phyloP scores from a whole-genome alignment of 257 asterid genomes.

The Solanum peruvianum region DNA sequence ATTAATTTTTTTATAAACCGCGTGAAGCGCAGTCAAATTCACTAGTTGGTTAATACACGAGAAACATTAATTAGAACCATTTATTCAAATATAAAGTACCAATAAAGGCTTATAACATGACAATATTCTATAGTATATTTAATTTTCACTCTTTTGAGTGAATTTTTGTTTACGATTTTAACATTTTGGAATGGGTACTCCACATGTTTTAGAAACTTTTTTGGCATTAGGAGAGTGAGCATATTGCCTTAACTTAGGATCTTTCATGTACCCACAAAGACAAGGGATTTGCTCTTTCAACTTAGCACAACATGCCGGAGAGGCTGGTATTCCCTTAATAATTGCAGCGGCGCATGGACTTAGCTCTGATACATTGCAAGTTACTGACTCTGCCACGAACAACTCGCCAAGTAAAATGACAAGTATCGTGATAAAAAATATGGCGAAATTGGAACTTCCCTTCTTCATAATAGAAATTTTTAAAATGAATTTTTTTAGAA shows the following conservation, averaged over 20 bases:
- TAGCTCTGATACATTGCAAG: conserved; percentile 1
- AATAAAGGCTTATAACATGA: neutral
- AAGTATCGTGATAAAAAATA: neutral
- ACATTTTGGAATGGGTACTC: neutral
- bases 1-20: no score
- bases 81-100: neutral
- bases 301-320: conserved; percentile 4
- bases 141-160: neutral
- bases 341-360: conserved; percentile 7
- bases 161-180: neutral
- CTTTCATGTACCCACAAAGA: conserved; percentile 11
- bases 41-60: neutral
- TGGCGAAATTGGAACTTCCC: neutral
- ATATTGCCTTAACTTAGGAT: conserved; percentile 6
- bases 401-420: neutral
- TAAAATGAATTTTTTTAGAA: neutral
- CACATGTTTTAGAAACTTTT: conserved; percentile 2
- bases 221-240: conserved; percentile 11
- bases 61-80: neutral
- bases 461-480: neutral
- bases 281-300: conserved; percentile 17
- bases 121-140: neutral
- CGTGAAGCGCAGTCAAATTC: accelerated
- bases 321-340: neutral
- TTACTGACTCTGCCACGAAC: neutral